These are phyloP conservation scores for Elsinoe australis DNA, from an alignment of 2,329 filamentous ascomycete species.

Conservation along the genomic window DNA sequence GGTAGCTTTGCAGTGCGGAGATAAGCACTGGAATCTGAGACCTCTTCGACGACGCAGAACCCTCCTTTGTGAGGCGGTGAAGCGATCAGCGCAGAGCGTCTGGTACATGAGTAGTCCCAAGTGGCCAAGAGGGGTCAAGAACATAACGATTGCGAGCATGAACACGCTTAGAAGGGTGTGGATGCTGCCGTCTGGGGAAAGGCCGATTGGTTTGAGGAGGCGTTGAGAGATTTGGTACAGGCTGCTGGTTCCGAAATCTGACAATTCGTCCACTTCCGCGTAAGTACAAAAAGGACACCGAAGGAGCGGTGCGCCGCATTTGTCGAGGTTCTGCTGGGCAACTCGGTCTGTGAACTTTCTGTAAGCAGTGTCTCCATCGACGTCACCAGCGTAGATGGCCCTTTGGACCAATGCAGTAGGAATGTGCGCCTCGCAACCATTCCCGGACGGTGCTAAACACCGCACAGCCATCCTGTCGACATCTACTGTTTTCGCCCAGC, in stretches of 20 bases:
- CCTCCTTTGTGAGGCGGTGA: conserved; percentile 56
- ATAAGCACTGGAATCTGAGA: conserved; percentile 69
- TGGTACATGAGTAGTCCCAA: conserved; percentile 38
- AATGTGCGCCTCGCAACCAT: conserved; percentile 64
- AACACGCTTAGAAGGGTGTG: conserved; percentile 23
- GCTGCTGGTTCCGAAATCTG: conserved; percentile 19
- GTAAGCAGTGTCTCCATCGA: conserved; percentile 63
- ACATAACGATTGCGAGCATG: conserved; percentile 45
- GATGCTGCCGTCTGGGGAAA: conserved; percentile 26
- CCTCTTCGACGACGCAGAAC: conserved; percentile 64
- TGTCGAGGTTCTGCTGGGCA: conserved; percentile 65
- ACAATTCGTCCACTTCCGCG: conserved; percentile 65
- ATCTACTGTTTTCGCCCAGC: conserved; percentile 76
- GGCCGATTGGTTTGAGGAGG: conserved; percentile 42
- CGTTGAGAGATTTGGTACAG: neutral
- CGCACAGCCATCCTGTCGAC: conserved; percentile 63
- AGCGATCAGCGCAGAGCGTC: conserved; percentile 35
- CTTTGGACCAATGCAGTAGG: conserved; percentile 60
- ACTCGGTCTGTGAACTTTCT: conserved; percentile 71
- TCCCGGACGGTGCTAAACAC: conserved; percentile 68
- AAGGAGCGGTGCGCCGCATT: conserved; percentile 65
- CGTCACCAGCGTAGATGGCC: conserved; percentile 58
- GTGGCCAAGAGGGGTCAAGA: conserved; percentile 49
- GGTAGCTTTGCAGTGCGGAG: conserved; percentile 56
- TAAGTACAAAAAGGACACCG: conserved; percentile 89